A percentile compares a stretch with the other conserved stretches of the same genome.
Conservation (phyloP, 176 grass and related monocot genomes). For the Eragrostis curvula region DNA sequence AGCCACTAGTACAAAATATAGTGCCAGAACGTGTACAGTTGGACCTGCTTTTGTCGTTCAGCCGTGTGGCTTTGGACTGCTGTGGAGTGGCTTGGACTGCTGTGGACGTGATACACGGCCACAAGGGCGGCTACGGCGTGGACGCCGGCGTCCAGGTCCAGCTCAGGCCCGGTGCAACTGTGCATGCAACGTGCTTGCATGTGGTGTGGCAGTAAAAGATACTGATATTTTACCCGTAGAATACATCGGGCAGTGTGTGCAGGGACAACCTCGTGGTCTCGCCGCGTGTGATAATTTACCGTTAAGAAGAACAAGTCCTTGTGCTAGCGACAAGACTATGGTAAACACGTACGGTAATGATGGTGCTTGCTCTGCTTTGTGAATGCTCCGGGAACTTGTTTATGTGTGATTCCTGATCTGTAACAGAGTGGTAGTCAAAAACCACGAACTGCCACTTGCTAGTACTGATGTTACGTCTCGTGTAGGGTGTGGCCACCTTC, state of each 20-base stretch:
- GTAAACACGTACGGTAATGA: constrained; percentile 21
- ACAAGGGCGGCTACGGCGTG: background rate
- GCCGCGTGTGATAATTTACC: constrained; percentile 1
- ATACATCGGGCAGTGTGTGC: constrained; percentile 7
- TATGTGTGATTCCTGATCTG: background rate
- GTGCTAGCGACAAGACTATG: background rate
- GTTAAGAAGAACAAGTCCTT: background rate
- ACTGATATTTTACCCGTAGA: background rate
- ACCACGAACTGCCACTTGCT: background rate
- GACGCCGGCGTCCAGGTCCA: background rate
- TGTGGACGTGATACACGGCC: background rate
- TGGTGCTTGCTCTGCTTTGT: background rate
- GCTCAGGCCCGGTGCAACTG: background rate
- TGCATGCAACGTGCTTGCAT: background rate
- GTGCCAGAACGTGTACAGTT: background rate
- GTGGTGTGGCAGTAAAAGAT: background rate
- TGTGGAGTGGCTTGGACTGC: background rate
- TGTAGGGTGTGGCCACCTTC: too few relatives aligned
- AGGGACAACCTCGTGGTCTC: background rate
- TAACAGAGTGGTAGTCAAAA: background rate
- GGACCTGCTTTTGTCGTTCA: constrained; percentile 10
- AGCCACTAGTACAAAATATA: background rate
- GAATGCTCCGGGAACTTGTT: background rate
- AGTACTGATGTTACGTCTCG: background rate
- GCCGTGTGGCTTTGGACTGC: background rate